Conservation (phyloP, 257 asterid species). For the Solanum gandarillasii region DNA sequence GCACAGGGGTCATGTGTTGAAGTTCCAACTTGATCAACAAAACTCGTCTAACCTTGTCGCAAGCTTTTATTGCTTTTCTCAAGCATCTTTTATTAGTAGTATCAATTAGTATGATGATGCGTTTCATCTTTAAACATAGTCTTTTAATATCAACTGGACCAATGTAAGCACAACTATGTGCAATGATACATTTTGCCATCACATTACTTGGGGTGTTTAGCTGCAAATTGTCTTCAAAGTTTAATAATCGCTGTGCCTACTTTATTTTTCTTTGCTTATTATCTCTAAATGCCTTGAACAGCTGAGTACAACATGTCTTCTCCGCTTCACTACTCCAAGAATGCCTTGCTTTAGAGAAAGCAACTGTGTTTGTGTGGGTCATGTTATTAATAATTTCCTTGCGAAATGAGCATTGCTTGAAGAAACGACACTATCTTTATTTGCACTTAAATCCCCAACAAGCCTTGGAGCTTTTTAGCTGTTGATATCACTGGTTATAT, state of each 20-base stretch:
- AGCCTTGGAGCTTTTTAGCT: background rate
- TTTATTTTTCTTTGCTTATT: background rate
- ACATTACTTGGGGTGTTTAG: background rate
- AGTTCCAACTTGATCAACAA: background rate
- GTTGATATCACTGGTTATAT: background rate
- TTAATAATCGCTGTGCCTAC: background rate
- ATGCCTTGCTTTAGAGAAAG: background rate
- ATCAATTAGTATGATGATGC: background rate
- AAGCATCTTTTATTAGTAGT: conserved; percentile 1
- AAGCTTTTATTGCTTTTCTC: conserved; percentile 8
- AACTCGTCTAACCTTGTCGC: background rate
- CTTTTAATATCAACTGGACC: background rate
- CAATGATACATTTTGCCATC: background rate
- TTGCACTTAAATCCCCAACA: background rate
- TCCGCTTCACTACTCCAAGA: background rate
- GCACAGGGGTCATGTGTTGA: background rate
- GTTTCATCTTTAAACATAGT: background rate
- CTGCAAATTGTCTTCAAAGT: background rate
- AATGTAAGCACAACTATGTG: background rate
- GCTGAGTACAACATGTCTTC: background rate
- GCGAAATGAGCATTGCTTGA: background rate
- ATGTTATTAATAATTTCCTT: background rate
- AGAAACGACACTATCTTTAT: background rate
- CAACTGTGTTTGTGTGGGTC: background rate
- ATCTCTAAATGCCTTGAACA: background rate